A percentile compares a stretch with the other conserved stretches of the same genome.
These are phyloP conservation scores for Colletotrichum caudatum DNA, from an alignment of 2,329 filamentous ascomycete genomes.

Conservation along the genomic window DNA sequence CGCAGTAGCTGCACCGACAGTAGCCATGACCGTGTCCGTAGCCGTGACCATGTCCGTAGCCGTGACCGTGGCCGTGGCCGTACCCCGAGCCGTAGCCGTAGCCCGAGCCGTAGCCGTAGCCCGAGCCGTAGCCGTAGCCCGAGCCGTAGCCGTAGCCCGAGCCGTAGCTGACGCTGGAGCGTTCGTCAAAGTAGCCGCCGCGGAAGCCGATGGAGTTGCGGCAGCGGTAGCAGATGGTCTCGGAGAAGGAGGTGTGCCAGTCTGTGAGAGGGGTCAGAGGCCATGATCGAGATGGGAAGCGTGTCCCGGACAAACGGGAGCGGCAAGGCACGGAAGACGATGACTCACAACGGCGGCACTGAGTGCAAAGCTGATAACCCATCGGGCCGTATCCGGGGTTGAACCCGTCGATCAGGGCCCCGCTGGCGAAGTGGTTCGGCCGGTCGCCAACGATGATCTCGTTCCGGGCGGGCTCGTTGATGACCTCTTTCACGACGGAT, in stretches of 20 bases:
- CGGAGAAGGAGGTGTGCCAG: slow-evolving; percentile 12
- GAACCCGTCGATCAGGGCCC: slow-evolving; percentile 1
- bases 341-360: slow-evolving; percentile 15
- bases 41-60: background rate
- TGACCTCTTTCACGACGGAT: slow-evolving; percentile 6
- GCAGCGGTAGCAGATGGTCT: slow-evolving; percentile 12
- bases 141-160: background rate
- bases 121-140: background rate
- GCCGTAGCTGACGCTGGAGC: slow-evolving; percentile 3
- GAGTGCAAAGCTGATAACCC: slow-evolving; percentile 12
- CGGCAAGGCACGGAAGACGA: background rate
- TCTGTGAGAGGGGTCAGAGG: background rate
- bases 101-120: background rate
- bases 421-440: background rate
- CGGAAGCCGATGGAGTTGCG: slow-evolving; percentile 1
- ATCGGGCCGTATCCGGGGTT: slow-evolving; percentile 1
- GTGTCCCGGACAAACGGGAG: background rate
- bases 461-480: background rate
- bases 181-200: slow-evolving; percentile 5
- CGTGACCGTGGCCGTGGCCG: no score
- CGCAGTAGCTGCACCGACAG: slow-evolving; percentile 12
- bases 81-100: background rate
- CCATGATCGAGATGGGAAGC: background rate
- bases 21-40: background rate
- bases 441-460: background rate